Base-by-base conservation (phyloP, 2,329 filamentous ascomycete species). In the Colletotrichum camelliae region DNA sequence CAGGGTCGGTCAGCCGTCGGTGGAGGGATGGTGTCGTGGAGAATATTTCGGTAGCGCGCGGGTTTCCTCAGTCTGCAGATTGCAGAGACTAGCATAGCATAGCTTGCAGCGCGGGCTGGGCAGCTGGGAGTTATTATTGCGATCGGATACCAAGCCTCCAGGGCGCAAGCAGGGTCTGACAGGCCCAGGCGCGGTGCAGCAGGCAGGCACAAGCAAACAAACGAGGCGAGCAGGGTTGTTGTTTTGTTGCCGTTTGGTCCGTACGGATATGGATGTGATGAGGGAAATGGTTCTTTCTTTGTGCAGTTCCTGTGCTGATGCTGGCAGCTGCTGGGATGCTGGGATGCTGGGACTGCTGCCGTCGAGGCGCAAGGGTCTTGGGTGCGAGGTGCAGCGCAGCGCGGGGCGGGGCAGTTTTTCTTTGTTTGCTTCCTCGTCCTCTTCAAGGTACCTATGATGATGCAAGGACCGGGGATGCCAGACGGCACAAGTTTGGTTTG, bases 1-100 rank as follows among this genome's bases (percentile, higher is more conserved):
- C 29, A 61, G 61, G 43, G 64, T 64, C 69, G 69, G 64, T 60
- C 55, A 57, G 29, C 31, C 62, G 69, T 52, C 62, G 57, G 72
- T 69, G 73, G 70, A 68, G 58, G 35, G 57, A 61, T 48, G 58
- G 43, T 58, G 73, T 60, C 58, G 73, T 75, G 73, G 64, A 67
- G 74, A 76, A 73, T 73, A 67, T 71, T 29, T 71, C 67, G 61
- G 67, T 61, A 70, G 69, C 39, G 37, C 21, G 57, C 61, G 33
- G 60, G 35, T n/a, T 13, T 48, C n/a, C n/a, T 24, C 37, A 27
- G 57, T 39, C 57, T 16, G 52, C 27, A n/a, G 43, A 74, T 21
- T 58, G 39, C 29, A 24, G 24, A 55, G 39, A 37, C 39, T 18
- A 39, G 39, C 58, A 35, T 31, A 35, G 29, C 9, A 35, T 31